Evolutionary conservation across 164 flowering plant species (phyloP).

Genomic region (Amborella trichopoda): DNA sequence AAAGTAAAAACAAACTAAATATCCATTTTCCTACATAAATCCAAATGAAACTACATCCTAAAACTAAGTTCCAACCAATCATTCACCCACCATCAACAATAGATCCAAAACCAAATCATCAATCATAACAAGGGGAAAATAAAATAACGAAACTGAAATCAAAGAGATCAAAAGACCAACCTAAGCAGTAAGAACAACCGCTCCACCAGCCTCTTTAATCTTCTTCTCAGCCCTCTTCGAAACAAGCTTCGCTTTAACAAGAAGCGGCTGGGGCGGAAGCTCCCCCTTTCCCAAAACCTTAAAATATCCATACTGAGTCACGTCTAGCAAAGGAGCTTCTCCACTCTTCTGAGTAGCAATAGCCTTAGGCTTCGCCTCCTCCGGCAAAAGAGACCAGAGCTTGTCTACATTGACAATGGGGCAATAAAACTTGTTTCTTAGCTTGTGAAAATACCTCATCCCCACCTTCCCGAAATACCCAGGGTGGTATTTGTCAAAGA

Average conservation of each 20-base stretch:
- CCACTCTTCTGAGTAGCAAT: slow-evolving; percentile 12
- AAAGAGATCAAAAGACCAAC: background rate
- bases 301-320: slow-evolving; percentile 51
- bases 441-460: slow-evolving; percentile 68
- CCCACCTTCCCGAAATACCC: slow-evolving; percentile 77
- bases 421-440: slow-evolving; percentile 54
- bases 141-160: background rate
- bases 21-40: too few relatives aligned
- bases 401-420: slow-evolving; percentile 64
- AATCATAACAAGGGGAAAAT: too few relatives aligned
- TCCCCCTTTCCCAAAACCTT: slow-evolving; percentile 64
- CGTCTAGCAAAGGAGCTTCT: slow-evolving; percentile 42
- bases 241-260: slow-evolving; percentile 38
- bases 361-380: slow-evolving; percentile 49
- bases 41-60: too few relatives aligned
- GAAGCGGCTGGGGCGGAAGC: slow-evolving; percentile 45
- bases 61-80: too few relatives aligned
- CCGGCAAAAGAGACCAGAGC: slow-evolving; percentile 59
- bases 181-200: slow-evolving; percentile 8
- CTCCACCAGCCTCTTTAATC: slow-evolving; percentile 12
- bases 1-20: too few relatives aligned
- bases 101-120: too few relatives aligned
- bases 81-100: too few relatives aligned
- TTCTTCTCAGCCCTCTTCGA: slow-evolving; percentile 10
- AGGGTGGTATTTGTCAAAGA: slow-evolving; percentile 81